Evolutionary conservation across 1,284 basidiomycete species (phyloP).

Genomic region (Schizophyllum amplum): DNA sequence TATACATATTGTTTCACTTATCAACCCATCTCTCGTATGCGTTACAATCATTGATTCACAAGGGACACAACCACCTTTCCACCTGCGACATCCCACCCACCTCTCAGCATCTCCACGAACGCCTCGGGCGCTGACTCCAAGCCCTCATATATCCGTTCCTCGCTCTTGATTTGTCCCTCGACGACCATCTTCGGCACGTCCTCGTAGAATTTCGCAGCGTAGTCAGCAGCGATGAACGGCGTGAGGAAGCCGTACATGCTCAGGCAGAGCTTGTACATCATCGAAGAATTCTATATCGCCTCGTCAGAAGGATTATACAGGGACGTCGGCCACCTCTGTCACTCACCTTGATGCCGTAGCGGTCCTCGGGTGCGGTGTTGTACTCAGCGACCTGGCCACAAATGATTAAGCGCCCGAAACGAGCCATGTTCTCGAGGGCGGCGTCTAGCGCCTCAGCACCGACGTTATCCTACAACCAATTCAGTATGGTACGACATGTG

Average conservation of each 20-base stretch:
- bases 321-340: background rate
- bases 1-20: too few relatives aligned
- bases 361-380: slow-evolving; percentile 2
- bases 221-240: background rate
- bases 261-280: slow-evolving; percentile 8
- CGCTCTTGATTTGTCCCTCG: slow-evolving; percentile 5
- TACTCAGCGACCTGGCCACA: slow-evolving; percentile 11
- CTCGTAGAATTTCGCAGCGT: slow-evolving; percentile 6
- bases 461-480: slow-evolving; percentile 7
- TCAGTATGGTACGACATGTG: slow-evolving; percentile 7
- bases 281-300: slow-evolving; percentile 3
- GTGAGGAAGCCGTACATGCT: slow-evolving; percentile 8
- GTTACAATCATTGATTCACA: background rate
- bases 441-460: slow-evolving; percentile 7
- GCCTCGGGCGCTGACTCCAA: slow-evolving; percentile 8
- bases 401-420: slow-evolving; percentile 8
- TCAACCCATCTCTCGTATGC: too few relatives aligned
- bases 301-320: background rate
- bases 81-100: background rate
- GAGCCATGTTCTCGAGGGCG: slow-evolving; percentile 8
- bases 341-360: slow-evolving; percentile 6
- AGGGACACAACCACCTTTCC: background rate
- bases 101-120: slow-evolving; percentile 5
- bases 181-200: slow-evolving; percentile 10
- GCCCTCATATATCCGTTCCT: slow-evolving; percentile 7